Base-by-base conservation (phyloP, 306 rosid genomes). In the Arachis hypogaea region DNA sequence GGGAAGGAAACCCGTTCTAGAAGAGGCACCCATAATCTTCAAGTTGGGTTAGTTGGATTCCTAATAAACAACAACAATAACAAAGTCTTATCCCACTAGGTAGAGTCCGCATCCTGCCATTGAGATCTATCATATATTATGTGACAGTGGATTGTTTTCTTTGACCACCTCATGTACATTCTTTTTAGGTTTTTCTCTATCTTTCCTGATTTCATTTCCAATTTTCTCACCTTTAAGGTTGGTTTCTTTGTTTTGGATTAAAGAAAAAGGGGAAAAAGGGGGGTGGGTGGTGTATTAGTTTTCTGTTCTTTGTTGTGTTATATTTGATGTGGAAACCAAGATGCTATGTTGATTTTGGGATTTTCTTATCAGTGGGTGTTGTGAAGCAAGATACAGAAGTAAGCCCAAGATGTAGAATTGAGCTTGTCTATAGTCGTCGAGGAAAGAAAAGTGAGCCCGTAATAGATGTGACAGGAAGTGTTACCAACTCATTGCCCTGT, bases 301-400 rank as follows among this genome's bases (percentile, higher is more conserved):
- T 65, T 11, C 28, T 65, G 66, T 69, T 11, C 51, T 72, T 30
- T 74, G 56, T 11, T 64, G 42, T 14, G 63, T 36, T 72, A 57
- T 58, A 72, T 63, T 46, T 57, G 73, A 55, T 54, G 7, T 16
- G 36, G 29, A 42, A 55, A 43, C 76, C 58, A 55, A 47, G 50
- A 28, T 45, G 28, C 70, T 71, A 65, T 71, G 43, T 71, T 81
- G 74, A 76, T 65, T 65, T 44, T 55, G 3, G 65, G 62, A 61
- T 75, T 81, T 66, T 65, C 71, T 71, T 76, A 28, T 44, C 63
- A 72, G 79, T 60, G 11, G 36, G 12, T 59, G 14, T 8, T 72
- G 38, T 45, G 38, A 61, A 67, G 58, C 68, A 54, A 69, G 68
- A 66, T 55, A 43, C 78, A 52, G 43, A 66, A 30, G 22, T 22